Base-by-base conservation (phyloP, 768 basidiomycete genomes). In the Boletus fagicola region DNA sequence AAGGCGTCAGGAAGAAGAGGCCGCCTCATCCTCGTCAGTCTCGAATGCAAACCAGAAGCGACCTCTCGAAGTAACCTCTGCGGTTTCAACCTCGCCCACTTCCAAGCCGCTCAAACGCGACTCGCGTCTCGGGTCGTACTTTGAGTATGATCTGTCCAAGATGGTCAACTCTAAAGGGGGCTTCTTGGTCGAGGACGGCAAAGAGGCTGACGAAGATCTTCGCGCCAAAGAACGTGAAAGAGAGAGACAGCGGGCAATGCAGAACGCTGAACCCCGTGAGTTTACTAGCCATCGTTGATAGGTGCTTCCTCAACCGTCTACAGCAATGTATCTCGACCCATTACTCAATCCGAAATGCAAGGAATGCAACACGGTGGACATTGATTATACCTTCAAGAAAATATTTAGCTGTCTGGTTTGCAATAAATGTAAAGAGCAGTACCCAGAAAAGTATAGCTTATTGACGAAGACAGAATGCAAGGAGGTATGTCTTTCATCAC, bases 381-480 rank as follows among this genome's bases (percentile, higher is more conserved):
- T 98, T 53, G 96, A 99, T 71, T 83, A 85, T 56, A 84, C 83
- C 2, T 91, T 84, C 68, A 80, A 83, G 68, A 90, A 87, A 63
- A 84, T 92, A 33, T 98, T 98, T 67, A 80, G 85, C 24, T 88
- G 88, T 70, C 72, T 85, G 16, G 91, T 98, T 1, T 99, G 97
- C 76, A 88, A 89, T 65, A 83, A 80, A 58, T 98, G 95, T 73
- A 94, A 95, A 76, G 87, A 94, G 65, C 85, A 88, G 57, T 81
- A 84, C 54, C 92, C 94, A 8, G 95, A 98, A 66, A 92, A 88
- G 72, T 99, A 97, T 68, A 92, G 93, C 69, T 78, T 99, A 8
- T 73, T 99, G 55, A 99, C 97, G 7, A 99, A 99, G 77, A 98
- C 97, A 0, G 97, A 99, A 75, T 98, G 96, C 73, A 97, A 95